Evolutionary conservation across 148 eudicot species (phyloP), one percentile per base, ranked within the genome.

Genomic region (Rheum nobile): DNA sequence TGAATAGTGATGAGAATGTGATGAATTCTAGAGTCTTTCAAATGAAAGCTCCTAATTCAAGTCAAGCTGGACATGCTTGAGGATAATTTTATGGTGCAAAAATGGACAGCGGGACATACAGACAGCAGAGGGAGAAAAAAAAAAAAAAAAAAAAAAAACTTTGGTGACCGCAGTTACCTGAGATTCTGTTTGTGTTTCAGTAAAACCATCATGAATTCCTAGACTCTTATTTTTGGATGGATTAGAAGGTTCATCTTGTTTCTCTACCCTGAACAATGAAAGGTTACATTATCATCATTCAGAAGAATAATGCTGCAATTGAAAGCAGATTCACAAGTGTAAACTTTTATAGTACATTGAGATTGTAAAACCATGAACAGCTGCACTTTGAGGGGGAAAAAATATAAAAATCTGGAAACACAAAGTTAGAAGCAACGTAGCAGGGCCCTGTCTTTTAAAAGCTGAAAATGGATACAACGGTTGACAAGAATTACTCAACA

Each of bases 161-260:
- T 6, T 13, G 17, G 31, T 34, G 41, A 65, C 21, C 22, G 6
- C 8, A 71, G 44, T 72, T 79, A 95, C 98, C 98, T 93, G 98
- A 79, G 98, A 91, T 26, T 95, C 98, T 34, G 98, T 94, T 78
- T 95, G 98, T 35, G 98, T 90, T 85, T 95, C 97, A 79, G 90
- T 95, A 77, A 95, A 95, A 55, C 85, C 86, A 72, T 88, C 96
- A 75, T 85, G 86, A 73, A 74, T 57, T 78, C 84, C 81, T 35
- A 81, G 67, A 52, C 72, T 85, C 75, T 44, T 80, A 71, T 82
- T 88, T 79, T 75, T 75, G 71, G 85, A 71, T 50, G 84, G 80
- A 28, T 72, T 73, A 54, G 71, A 38, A 37, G 32, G 80, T 31
- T 84, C 88, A 7, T 80, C 88, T 80, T 79, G 86, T 75, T 82